Evolutionary conservation across 2,329 filamentous ascomycete genomes (phyloP).

Genomic region (Neonectria ditissima): DNA sequence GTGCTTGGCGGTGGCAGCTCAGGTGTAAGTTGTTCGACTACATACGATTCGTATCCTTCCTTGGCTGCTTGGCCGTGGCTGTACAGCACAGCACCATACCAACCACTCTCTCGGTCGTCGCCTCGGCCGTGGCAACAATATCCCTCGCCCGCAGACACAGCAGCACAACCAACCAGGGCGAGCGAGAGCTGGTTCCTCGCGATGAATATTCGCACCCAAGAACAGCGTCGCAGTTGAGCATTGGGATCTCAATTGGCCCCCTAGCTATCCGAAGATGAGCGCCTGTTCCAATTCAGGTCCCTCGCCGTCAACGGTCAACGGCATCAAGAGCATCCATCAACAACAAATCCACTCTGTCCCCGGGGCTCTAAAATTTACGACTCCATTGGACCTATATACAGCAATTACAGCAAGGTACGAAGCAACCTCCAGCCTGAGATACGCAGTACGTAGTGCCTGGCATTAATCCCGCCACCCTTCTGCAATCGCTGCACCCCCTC

Average conservation of each 20-base stretch:
- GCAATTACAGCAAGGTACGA: background rate
- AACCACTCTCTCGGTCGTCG: conserved; percentile 13
- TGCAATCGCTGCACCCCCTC: conserved; percentile 1
- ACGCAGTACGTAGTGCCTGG: conserved; percentile 20
- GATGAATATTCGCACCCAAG: too few species aligned
- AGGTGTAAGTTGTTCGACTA: background rate
- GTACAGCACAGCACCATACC: conserved; percentile 1
- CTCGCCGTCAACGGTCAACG: conserved; percentile 1
- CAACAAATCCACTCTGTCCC: conserved; percentile 22
- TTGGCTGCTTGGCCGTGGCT: background rate
- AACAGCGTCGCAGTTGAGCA: background rate
- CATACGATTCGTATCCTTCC: background rate
- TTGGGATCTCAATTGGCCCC: conserved; percentile 4
- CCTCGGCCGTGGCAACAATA: conserved; percentile 25
- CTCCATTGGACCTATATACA: conserved; percentile 19
- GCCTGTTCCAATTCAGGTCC: background rate
- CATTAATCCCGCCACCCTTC: conserved; percentile 28
- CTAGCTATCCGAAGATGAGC: background rate
- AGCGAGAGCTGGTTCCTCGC: conserved; percentile 1
- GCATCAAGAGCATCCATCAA: conserved; percentile 15
- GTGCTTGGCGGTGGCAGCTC: background rate
- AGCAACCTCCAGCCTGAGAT: background rate
- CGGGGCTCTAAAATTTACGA: conserved; percentile 5
- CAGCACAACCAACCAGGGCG: conserved; percentile 1
- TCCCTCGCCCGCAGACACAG: conserved; percentile 19